Evolutionary conservation across 257 asterid species (phyloP).

Genomic region (Eustoma russellianum): DNA sequence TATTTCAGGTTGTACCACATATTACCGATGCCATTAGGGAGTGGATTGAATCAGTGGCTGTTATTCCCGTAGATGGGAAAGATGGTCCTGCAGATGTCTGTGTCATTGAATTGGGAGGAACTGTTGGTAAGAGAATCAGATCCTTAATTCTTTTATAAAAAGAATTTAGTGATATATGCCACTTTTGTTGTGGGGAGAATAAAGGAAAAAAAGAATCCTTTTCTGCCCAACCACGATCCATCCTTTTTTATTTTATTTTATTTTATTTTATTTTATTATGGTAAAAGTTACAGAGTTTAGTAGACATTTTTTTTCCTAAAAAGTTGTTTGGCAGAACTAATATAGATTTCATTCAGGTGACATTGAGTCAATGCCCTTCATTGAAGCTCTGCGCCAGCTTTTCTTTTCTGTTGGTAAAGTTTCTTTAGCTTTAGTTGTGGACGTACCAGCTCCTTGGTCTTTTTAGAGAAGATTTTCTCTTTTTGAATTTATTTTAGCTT

Average conservation of each 20-base stretch:
- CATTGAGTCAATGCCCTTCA: constrained; percentile 97
- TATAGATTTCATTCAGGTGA: constrained; percentile 47
- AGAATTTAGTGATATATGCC: background rate
- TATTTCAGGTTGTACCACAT: constrained; percentile 83
- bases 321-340: background rate
- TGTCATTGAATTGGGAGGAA: constrained; percentile 97
- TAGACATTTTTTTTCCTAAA: too few relatives aligned
- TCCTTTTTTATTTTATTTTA: background rate
- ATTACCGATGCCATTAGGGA: constrained; percentile 87
- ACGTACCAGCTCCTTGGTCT: background rate
- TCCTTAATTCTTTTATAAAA: constrained; percentile 2
- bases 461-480: background rate
- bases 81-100: constrained; percentile 97
- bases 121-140: constrained; percentile 59
- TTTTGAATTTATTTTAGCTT: background rate
- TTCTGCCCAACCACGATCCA: too few relatives aligned
- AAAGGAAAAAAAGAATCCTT: background rate
- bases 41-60: constrained; percentile 84
- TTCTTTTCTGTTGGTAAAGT: constrained; percentile 79
- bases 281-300: too few relatives aligned
- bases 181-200: too few relatives aligned
- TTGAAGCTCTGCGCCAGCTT: constrained; percentile 90
- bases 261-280: background rate
- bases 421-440: background rate
- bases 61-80: constrained; percentile 79